A percentile compares a stretch with the other conserved stretches of the same genome.
Conservation (phyloP, 2,329 filamentous ascomycete species). For the Botrytis fragariae region DNA sequence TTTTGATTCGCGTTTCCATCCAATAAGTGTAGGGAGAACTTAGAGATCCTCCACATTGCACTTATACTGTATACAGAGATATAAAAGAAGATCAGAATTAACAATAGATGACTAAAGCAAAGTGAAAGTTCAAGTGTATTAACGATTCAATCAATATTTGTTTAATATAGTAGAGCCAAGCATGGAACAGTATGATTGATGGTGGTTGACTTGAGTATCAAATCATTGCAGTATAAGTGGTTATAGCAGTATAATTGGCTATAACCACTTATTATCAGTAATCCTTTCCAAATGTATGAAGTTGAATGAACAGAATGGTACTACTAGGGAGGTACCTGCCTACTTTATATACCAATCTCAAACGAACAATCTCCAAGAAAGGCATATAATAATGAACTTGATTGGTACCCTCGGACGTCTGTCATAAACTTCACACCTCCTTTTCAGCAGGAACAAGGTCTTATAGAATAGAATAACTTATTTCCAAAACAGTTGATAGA, state of each 20-base stretch:
- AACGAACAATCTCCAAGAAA: background rate
- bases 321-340: background rate
- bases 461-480: background rate
- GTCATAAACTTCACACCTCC: background rate
- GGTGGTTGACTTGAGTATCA: background rate
- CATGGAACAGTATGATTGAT: background rate
- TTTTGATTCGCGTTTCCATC: background rate
- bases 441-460: background rate
- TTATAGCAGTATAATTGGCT: background rate
- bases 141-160: background rate
- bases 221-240: background rate
- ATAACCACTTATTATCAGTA: background rate
- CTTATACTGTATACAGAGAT: too few species aligned
- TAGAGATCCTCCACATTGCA: background rate
- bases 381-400: background rate
- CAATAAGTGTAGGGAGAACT: background rate
- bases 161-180: background rate
- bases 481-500: background rate
- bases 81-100: background rate
- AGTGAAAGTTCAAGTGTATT: background rate
- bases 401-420: background rate
- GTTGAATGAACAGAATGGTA: background rate
- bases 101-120: background rate
- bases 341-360: background rate
- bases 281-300: background rate